These are phyloP conservation scores for Mycosphaerelloides madeirae DNA, from an alignment of 2,329 filamentous ascomycete species.

Conservation along the genomic window DNA sequence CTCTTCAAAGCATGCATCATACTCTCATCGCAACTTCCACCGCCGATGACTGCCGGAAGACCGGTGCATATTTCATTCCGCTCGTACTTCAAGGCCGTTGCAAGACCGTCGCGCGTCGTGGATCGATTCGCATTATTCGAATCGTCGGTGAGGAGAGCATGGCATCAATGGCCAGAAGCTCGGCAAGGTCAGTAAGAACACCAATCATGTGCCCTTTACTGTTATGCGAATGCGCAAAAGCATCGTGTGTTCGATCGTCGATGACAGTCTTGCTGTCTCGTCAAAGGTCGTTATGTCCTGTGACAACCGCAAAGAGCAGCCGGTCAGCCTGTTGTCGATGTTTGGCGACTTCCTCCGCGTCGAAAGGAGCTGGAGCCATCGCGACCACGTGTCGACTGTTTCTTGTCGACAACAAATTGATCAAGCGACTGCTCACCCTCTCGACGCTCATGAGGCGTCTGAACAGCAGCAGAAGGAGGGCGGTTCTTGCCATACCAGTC, in stretches of 20 bases:
- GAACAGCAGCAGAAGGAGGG: slow-evolving; percentile 10
- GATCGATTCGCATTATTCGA: not conserved
- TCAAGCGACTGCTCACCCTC: slow-evolving; percentile 26
- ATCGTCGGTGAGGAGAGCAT: no score
- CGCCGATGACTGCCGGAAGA: no score
- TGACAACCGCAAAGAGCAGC: slow-evolving; percentile 17
- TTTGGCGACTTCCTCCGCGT: slow-evolving; percentile 5
- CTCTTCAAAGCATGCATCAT: no score
- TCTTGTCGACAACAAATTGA: slow-evolving; percentile 28
- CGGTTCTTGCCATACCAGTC: slow-evolving; percentile 68
- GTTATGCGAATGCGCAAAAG: slow-evolving; percentile 2
- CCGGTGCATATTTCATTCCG: no score
- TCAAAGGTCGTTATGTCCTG: slow-evolving; percentile 28
- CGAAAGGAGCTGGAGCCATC: slow-evolving; percentile 9
- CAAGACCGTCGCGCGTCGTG: not conserved
- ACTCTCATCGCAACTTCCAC: no score
- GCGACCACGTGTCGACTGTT: slow-evolving; percentile 14
- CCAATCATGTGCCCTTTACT: not conserved
- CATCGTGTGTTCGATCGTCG: slow-evolving; percentile 2
- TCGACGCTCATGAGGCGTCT: slow-evolving; percentile 11
- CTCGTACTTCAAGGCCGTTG: no score
- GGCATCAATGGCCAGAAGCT: not conserved
- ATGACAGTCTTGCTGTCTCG: slow-evolving; percentile 10
- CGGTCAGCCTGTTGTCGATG: slow-evolving; percentile 22
- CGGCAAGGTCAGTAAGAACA: slow-evolving; percentile 2